Evolutionary conservation across 495 filamentous ascomycete genomes (phyloP).

Genomic region (Lasiosphaeris hirsuta): DNA sequence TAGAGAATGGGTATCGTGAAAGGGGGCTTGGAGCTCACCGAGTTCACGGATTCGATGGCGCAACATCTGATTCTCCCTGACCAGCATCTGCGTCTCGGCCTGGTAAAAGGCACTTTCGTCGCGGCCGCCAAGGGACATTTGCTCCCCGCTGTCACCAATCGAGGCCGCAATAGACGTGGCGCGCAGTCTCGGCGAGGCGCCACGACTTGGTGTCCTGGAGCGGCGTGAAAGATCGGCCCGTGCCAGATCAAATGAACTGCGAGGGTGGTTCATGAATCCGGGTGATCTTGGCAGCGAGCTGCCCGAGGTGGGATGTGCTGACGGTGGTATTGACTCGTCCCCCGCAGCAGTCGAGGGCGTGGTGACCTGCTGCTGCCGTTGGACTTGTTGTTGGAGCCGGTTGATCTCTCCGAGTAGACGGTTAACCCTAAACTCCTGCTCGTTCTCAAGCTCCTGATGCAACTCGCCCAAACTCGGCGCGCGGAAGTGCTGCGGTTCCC

Average conservation of each 20-base stretch:
- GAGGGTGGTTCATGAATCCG: constrained; percentile 51
- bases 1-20: background rate
- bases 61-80: constrained; percentile 92
- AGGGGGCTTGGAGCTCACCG: constrained; percentile 42
- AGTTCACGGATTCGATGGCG: constrained; percentile 80
- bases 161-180: constrained; percentile 55
- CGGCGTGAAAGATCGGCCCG: constrained; percentile 51
- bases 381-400: constrained; percentile 78
- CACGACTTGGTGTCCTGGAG: constrained; percentile 56
- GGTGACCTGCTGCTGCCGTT: constrained; percentile 48
- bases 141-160: constrained; percentile 49
- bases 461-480: constrained; percentile 88
- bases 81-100: constrained; percentile 82
- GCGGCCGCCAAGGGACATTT: constrained; percentile 46
- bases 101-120: constrained; percentile 89
- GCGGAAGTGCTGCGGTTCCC: constrained; percentile 59
- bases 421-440: constrained; percentile 96
- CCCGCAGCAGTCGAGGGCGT: constrained; percentile 46
- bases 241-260: constrained; percentile 55
- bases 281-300: constrained; percentile 49
- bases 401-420: constrained; percentile 87
- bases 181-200: constrained; percentile 52
- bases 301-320: constrained; percentile 22
- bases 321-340: constrained; percentile 52
- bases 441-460: constrained; percentile 90